phyloP scores from a whole-genome alignment of 768 basidiomycete genomes.

The Auricularia sp. region DNA sequence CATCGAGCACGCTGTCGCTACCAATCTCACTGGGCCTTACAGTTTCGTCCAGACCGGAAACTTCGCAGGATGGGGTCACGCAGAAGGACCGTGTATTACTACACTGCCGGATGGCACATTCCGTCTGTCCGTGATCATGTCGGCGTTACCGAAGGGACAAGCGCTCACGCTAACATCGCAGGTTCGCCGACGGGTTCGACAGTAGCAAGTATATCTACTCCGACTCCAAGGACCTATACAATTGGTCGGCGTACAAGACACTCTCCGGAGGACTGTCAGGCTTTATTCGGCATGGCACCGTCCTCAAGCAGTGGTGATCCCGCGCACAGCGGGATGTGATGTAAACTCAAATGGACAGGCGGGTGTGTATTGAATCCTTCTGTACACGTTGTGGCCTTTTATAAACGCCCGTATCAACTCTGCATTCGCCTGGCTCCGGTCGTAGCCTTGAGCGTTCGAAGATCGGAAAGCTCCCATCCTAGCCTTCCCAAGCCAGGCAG shows the following conservation, averaged over 20 bases:
- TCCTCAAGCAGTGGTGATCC: neutral
- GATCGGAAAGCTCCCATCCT: neutral
- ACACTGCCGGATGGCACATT: neutral
- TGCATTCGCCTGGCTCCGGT: neutral
- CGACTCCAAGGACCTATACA: neutral
- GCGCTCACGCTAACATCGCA: neutral
- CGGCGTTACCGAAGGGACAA: no score
- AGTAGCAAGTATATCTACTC: slow-evolving; percentile 1
- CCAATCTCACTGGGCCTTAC: neutral
- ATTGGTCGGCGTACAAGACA: neutral
- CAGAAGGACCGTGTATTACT: neutral
- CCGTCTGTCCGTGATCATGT: neutral
- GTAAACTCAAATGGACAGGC: no score
- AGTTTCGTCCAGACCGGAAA: neutral
- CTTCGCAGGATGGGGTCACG: slow-evolving; percentile 1
- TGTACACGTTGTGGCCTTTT: no score
- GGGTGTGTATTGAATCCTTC: no score
- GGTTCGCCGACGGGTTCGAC: neutral
- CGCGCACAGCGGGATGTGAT: no score
- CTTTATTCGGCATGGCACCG: neutral
- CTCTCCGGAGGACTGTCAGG: neutral
- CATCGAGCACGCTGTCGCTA: neutral
- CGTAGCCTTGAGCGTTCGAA: neutral
- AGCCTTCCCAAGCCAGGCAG: neutral
- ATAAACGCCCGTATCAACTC: no score